A percentile compares a stretch with the other conserved stretches of the same genome.
Conservation (phyloP, 305 asterid genomes). For the Withania somnifera region DNA sequence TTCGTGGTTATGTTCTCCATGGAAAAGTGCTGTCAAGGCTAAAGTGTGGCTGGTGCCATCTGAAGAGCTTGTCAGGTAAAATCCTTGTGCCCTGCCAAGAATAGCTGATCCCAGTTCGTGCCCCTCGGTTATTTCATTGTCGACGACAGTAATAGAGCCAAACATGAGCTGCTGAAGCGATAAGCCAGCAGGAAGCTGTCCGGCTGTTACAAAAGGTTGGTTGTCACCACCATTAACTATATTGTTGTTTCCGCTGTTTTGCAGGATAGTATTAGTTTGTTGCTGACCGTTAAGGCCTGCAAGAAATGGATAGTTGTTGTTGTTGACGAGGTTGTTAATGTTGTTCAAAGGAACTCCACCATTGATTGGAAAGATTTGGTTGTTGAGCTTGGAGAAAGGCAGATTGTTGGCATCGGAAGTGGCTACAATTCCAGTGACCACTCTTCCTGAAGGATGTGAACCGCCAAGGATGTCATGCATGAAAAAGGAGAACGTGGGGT, state of each 20-base stretch:
- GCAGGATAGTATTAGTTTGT: constrained; percentile 34
- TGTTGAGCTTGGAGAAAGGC: constrained; percentile 62
- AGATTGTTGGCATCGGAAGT: constrained; percentile 52
- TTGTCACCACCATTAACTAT: constrained; percentile 18
- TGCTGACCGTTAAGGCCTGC: constrained; percentile 53
- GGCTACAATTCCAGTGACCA: constrained; percentile 61
- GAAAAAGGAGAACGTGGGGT: constrained; percentile 29
- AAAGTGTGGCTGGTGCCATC: constrained; percentile 81
- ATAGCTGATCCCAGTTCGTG: constrained; percentile 54
- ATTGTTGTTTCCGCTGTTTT: constrained; percentile 42
- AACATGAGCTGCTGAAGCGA: constrained; percentile 79
- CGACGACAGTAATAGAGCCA: constrained; percentile 77
- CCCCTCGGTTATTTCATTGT: constrained; percentile 72
- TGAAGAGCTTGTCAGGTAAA: constrained; percentile 62
- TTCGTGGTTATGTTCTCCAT: constrained; percentile 35
- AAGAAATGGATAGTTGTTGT: constrained; percentile 71
- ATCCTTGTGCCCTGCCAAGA: constrained; percentile 63
- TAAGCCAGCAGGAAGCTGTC: constrained; percentile 73
- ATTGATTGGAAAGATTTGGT: constrained; percentile 57
- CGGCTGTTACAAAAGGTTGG: constrained; percentile 73
- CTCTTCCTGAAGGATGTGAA: constrained; percentile 63
- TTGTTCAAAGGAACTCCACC: constrained; percentile 82
- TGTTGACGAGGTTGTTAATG: constrained; percentile 43
- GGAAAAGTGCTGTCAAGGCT: constrained; percentile 54
- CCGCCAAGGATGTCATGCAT: constrained; percentile 78